Evolutionary conservation across 495 filamentous ascomycete species (phyloP), one percentile per base, ranked within the genome.

Genomic region (Copromyces sp.): DNA sequence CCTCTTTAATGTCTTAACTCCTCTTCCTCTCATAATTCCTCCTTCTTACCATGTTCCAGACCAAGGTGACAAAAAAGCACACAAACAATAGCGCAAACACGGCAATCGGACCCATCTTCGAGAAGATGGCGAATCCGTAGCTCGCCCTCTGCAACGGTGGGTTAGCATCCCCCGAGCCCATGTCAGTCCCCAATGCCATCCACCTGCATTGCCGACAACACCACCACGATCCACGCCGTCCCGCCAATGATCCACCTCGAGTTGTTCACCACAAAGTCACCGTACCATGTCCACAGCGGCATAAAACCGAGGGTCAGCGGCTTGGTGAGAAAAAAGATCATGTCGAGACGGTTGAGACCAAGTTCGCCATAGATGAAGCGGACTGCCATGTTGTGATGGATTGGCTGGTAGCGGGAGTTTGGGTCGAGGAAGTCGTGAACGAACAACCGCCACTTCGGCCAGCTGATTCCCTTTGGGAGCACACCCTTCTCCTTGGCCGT

Each of bases 191-290:
- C 0, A 88, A 78, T 0, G 88, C 89, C 47, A 89, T 87, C 89
- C 47, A 89, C 88, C 74, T 90, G 88, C 84, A 90, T 86, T 38
- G 87, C 88, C 0, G 84, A 83, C 70, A 90, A 78, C 6, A 88
- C 84, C 9, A 89, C 76, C n/a, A 81, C 84, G 29, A 89, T 77
- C 72, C 87, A 90, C 9, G 84, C 82, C 9, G 85, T 81, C 1
- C 79, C 78, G 6, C 82, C 76, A 0, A 83, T 78, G 1, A 90
- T 59, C 75, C 82, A 80, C 2, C 81, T 79, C 39, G 88, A 81
- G 70, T 88, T 86, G 11, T 86, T 81, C 9, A 77, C 77, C 65
- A 88, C 80, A 37, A 86, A 78, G 35, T 77, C 76, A 20, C 70
- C 73, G 68, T 80, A 84, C 32, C 71, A 69, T 69, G 79, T 78